Evolutionary conservation across 768 basidiomycete genomes (phyloP).

Genomic region (Mycena rosella): DNA sequence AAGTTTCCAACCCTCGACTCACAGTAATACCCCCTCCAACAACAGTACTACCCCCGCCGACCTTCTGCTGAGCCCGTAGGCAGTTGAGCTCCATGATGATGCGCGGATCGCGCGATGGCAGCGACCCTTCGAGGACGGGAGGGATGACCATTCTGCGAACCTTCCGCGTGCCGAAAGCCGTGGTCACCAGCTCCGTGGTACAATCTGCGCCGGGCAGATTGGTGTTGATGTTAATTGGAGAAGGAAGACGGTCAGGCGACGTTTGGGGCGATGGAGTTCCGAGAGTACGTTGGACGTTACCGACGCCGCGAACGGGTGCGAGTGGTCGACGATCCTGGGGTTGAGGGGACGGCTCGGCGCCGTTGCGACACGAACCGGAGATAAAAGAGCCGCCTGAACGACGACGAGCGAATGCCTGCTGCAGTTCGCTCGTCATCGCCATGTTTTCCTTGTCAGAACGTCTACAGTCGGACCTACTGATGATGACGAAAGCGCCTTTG

Average conservation of each 20-base stretch:
- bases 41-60: background rate
- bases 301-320: background rate
- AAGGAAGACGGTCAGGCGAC: background rate
- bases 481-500: background rate
- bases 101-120: conserved; percentile 15
- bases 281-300: background rate
- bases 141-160: conserved; percentile 20
- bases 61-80: conserved; percentile 22
- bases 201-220: conserved; percentile 21
- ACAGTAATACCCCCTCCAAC: background rate
- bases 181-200: conserved; percentile 11
- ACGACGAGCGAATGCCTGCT: conserved; percentile 27
- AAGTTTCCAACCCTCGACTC: background rate
- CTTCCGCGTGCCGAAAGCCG: conserved; percentile 20
- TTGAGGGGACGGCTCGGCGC: background rate
- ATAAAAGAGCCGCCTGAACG: background rate
- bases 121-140: conserved; percentile 4
- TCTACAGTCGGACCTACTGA: background rate
- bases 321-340: background rate
- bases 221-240: background rate
- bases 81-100: conserved; percentile 13
- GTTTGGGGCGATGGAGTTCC: background rate
- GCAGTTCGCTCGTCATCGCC: background rate
- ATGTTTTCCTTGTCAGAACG: background rate
- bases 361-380: background rate